These are phyloP conservation scores for Aspergillus glaucus DNA, from an alignment of 2,329 filamentous ascomycete genomes.

Conservation along the genomic window DNA sequence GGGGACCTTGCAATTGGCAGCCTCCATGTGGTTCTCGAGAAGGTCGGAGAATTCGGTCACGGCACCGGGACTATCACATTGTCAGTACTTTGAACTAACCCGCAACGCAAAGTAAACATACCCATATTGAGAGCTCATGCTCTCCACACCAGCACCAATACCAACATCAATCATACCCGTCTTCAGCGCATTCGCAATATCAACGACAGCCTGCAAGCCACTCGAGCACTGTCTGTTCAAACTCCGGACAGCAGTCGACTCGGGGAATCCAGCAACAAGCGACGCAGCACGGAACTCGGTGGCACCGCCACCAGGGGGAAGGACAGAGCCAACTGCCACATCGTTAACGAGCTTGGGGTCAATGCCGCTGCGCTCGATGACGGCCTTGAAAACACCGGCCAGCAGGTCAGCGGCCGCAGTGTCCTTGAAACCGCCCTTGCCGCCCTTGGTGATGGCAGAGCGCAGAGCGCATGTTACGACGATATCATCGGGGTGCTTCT, in stretches of 20 bases:
- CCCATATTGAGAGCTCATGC: constrained; percentile 92
- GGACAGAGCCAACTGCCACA: constrained; percentile 82
- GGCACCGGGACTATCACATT: constrained; percentile 58
- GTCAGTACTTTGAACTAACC: not conserved
- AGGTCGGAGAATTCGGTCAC: constrained; percentile 90
- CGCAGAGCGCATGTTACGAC: constrained; percentile 90
- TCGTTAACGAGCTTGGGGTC: constrained; percentile 86
- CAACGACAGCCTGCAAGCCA: constrained; percentile 84
- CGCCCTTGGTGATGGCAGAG: constrained; percentile 85
- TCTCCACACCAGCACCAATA: constrained; percentile 91
- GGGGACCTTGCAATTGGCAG: constrained; percentile 93
- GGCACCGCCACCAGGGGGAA: constrained; percentile 86
- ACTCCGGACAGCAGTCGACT: constrained; percentile 73
- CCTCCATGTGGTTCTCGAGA: constrained; percentile 71
- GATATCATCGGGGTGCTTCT: constrained; percentile 59
- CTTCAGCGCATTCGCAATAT: constrained; percentile 89
- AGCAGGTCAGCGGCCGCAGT: constrained; percentile 81
- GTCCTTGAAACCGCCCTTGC: constrained; percentile 93
- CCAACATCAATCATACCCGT: constrained; percentile 92
- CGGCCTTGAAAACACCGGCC: constrained; percentile 70
- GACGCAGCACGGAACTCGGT: constrained; percentile 94
- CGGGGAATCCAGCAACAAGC: constrained; percentile 85
- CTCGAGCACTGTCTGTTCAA: constrained; percentile 94
- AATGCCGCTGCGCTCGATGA: constrained; percentile 80
- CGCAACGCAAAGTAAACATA: constrained; percentile 36